Conservation (phyloP, 805 yeast species). For the Saturnispora saitoi region DNA sequence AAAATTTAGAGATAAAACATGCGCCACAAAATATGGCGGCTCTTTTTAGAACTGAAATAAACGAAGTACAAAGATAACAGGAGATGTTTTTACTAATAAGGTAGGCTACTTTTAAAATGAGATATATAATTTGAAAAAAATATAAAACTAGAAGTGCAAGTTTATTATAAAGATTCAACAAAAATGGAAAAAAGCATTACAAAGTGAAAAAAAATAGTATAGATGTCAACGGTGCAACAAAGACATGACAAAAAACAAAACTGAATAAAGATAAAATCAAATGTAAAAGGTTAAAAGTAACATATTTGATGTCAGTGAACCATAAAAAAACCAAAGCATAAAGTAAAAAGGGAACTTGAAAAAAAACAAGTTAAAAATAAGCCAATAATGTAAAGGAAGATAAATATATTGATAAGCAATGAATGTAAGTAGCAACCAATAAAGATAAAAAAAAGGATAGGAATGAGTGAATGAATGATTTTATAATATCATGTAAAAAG, state of each 20-base stretch:
- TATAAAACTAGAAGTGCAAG: background rate
- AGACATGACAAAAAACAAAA: background rate
- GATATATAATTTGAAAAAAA: background rate
- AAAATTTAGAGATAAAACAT: background rate
- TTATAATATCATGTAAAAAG: background rate
- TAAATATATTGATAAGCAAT: background rate
- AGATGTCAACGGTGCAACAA: background rate
- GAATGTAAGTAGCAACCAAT: too few relatives aligned
- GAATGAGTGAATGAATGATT: background rate
- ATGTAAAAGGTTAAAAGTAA: background rate
- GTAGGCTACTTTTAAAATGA: background rate
- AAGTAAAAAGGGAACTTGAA: background rate
- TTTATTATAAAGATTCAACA: background rate
- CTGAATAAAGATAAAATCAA: background rate
- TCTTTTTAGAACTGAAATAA: background rate
- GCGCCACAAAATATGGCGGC: background rate
- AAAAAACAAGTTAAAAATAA: background rate
- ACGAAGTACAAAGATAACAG: background rate
- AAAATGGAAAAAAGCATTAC: background rate
- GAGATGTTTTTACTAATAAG: too few relatives aligned
- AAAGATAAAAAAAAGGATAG: background rate
- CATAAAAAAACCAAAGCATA: background rate
- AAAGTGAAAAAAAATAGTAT: background rate
- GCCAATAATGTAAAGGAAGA: background rate
- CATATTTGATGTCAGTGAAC: background rate